Evolutionary conservation across 1,284 basidiomycete species (phyloP), one percentile per base, ranked within the genome.

Genomic region (Schizophyllum amplum): DNA sequence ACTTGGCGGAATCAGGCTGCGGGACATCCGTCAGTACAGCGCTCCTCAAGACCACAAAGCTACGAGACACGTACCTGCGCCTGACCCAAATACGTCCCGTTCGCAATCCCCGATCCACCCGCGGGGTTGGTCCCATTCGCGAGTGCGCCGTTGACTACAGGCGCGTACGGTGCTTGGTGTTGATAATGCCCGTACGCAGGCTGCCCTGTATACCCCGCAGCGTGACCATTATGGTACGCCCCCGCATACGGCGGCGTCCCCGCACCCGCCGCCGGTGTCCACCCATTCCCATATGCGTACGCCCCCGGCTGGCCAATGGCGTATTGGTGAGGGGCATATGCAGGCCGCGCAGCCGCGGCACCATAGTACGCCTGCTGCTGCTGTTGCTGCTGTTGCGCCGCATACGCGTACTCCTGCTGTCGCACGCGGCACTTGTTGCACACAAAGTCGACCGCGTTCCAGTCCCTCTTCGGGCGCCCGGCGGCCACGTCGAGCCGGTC

Each of bases 391-490:
- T 42, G 33, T 17, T 42, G 33, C 33, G 13, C 13, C 33, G 33
- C 33, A 17, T 42, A 42, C 33, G 33, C 33, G 13, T 13, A 17
- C 33, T 42, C 33, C 33, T n/a, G n/a, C n/a, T n/a, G n/a, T n/a
- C 42, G 42, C 42, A 11, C n/a, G 42, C 67, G 73, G 68, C 85
- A 87, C 25, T 71, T 72, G 55, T 68, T 70, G 64, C 86, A 88
- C 57, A 80, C 62, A 62, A 84, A 91, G 48, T 90, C 86, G 53
- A 84, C 84, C 17, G 69, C 62, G 52, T 86, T 78, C 89, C 89
- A 92, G 62, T 90, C 81, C 26, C 87, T 82, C 62, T 75, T 78
- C 15, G 77, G 79, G 15, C 76, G 76, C 20, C 87, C 84, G 24
- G 77, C 75, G 42, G 73, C 71, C 47, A 72, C 67, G 65, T 90